Evolutionary conservation across 495 filamentous ascomycete genomes (phyloP), one percentile per base, ranked within the genome.

Genomic region (Jackrogersella minutella): DNA sequence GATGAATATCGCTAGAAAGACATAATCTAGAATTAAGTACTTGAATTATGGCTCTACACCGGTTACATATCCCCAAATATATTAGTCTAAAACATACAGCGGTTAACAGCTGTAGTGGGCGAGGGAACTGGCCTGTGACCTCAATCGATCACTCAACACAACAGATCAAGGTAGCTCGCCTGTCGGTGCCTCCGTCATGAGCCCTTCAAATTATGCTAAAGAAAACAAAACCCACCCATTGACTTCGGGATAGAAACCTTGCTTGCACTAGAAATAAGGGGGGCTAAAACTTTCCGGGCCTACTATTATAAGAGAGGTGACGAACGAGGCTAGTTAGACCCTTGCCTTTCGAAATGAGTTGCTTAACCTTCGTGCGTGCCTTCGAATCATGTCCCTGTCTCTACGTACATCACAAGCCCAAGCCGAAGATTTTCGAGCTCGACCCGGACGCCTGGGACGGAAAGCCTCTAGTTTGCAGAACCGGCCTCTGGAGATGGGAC

Each of bases 371-470:
- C n/a, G 10, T 46, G 22, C 28, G 26, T 9, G 19, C 9, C 14
- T 34, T 31, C 17, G 30, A 51, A 11, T 33, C 37, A 14, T 54
- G 39, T 55, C 33, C n/a, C 47, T 36, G 24, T 10, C 5, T 43
- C 49, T 33, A 33, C 11, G 43, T 31, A 31, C 8, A 39, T 22
- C n/a, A n/a, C n/a, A n/a, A n/a, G n/a, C n/a, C n/a, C n/a, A n/a
- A n/a, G n/a, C 4, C 30, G 19, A 21, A 41, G 28, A 44, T 16
- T n/a, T n/a, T 47, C 16, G 49, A 39, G 10, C 41, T 17, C 11
- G 46, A 58, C 58, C 64, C 44, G 31, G n/a, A 7, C 11, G n/a
- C 8, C 31, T 41, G 58, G 36, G 34, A 58, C 39, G 31, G 39
- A 34, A 40, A 14, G 24, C n/a, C 19, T 33, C 26, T 33, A 33